Base-by-base conservation (phyloP, 345 rosid species). In the Hypericum androsaemum region DNA sequence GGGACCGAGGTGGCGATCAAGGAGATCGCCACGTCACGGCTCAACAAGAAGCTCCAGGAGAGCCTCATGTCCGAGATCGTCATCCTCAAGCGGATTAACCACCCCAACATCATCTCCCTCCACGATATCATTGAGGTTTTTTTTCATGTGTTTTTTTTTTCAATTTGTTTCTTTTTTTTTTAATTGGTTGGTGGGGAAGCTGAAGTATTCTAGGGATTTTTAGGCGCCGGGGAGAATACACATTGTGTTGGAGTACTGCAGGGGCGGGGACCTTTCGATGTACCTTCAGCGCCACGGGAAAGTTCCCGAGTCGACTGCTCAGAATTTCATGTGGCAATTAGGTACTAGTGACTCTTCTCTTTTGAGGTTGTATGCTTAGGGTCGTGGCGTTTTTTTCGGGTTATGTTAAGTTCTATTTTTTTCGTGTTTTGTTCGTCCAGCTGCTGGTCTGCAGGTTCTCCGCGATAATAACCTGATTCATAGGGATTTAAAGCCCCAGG, bases 401-500 rank as follows among this genome's bases (percentile, higher is more conserved):
- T 22, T 48, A 22, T 43, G 37, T 43, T 37, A 41, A 22, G 47
- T n/a, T 2, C 48, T 63, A 52, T 22, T 37, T 22, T 22, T 46
- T 11, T 13, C 36, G 12, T 37, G 44, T 39, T 41, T 53, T 11
- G 56, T n/a, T 22, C 46, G 68, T 50, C 62, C 83, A 88, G 98
- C 88, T 14, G 77, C 81, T 0, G 98, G 98, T 41, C 63, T 92
- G 56, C 81, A 78, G 77, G 66, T 92, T 64, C 94, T 92, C 52
- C 96, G 95, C 44, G 86, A 80, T 71, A 88, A 88, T 75, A 80
- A 85, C 70, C 81, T 92, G 65, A 88, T 92, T 46, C 98, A 92
- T 55, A 84, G 96, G 41, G 98, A 92, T 77, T 67, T 92, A 56
- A 92, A 92, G 72, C 98, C 98, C 10, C 98, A 92, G 98, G 98